Evolutionary conservation across 1,139 yeast species (phyloP), one percentile per base, ranked within the genome.

Genomic region (Saccharomyces hybrid): DNA sequence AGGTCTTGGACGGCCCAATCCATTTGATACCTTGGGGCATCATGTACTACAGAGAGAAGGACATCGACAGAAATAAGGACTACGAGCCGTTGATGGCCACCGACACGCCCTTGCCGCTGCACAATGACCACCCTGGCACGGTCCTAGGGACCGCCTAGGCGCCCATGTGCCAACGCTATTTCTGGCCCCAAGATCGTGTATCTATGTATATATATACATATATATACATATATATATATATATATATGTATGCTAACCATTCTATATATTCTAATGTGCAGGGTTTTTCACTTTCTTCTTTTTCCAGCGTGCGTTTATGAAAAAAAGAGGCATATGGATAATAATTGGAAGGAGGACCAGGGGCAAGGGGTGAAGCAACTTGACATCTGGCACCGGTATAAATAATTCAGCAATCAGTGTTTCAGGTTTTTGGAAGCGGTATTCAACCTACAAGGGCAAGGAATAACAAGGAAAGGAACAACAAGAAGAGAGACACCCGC

Each of bases 31-130:
- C 87, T 38, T 67, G 75, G 2, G 69, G 78, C 46, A 82, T 86
- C 53, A 71, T 71, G 30, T 86, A 77, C 63, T 75, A 80, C 60
- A 75, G 73, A 57, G 91, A 86, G 68, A 78, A 74, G 46, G 83
- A 79, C 38, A 82, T 83, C 6, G 72, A 77, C 48, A 57, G 63
- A 48, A 16, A 65, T 5, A 70, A 65, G 48, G 70, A 63, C 54
- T 66, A 53, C 65, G 49, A 47, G 23, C 54, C 62, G 11, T 27
- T 57, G 11, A 55, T 58, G 51, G 49, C 47, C 27, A 50, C 51
- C 23, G 44, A 48, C n/a, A 55, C 52, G 25, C 51, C 50, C 23
- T 41, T 55, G 16, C 48, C 59, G 48, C 62, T 63, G 26, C 48
- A 56, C 26, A 48, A 62, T 67, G 23, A 69, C 72, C 70, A 59